Conservation (phyloP, 306 rosid genomes). For the Oxytropis ochrocephala region DNA sequence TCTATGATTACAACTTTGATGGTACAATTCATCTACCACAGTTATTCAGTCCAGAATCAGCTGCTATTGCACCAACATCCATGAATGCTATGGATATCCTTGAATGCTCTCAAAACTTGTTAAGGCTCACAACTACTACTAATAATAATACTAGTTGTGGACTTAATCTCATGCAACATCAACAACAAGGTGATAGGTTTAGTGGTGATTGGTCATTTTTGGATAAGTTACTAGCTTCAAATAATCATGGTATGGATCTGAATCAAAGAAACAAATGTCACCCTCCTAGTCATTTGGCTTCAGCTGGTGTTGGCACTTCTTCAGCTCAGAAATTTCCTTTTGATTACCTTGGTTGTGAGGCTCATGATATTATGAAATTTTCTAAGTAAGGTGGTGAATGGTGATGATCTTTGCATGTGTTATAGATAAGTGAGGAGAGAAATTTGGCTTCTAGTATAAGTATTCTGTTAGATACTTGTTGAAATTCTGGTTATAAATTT, state of each 20-base stretch:
- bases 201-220: slow-evolving; percentile 80
- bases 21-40: slow-evolving; percentile 83
- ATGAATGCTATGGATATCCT: slow-evolving; percentile 48
- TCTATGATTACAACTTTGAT: slow-evolving; percentile 47
- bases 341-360: slow-evolving; percentile 62
- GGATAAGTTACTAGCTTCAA: slow-evolving; percentile 73
- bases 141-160: slow-evolving; percentile 26
- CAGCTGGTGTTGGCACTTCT: slow-evolving; percentile 24
- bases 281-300: slow-evolving; percentile 14
- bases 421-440: neutral
- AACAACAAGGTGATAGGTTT: slow-evolving; percentile 43
- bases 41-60: slow-evolving; percentile 73
- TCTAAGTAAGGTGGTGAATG: slow-evolving; percentile 17
- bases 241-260: slow-evolving; percentile 26
- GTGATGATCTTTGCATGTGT: neutral
- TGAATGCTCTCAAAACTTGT: slow-evolving; percentile 60
- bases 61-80: slow-evolving; percentile 26
- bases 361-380: slow-evolving; percentile 53
- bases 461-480: neutral
- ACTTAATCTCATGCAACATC: slow-evolving; percentile 39
- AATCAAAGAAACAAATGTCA: slow-evolving; percentile 28
- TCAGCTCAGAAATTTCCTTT: slow-evolving; percentile 72
- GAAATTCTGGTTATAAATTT: neutral
- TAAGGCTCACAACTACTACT: slow-evolving; percentile 59
- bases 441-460: neutral